Base-by-base conservation (phyloP, 495 filamentous ascomycete genomes). In the Articulospora tetracladia region DNA sequence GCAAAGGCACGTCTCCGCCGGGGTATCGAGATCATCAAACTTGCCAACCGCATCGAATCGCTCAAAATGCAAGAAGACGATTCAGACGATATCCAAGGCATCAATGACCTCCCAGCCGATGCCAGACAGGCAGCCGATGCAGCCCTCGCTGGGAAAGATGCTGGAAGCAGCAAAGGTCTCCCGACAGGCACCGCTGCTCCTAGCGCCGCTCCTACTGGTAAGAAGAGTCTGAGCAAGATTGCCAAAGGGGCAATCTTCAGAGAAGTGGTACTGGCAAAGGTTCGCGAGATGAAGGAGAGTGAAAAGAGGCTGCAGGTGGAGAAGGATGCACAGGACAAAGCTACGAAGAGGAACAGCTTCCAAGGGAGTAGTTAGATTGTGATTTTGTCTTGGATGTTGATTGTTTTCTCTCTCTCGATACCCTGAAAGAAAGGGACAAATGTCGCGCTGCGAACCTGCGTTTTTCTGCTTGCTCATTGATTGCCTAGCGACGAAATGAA, bases 1-100 rank as follows among this genome's bases (percentile, higher is more conserved):
- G 89, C 94, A 53, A 89, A 90, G 66, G 89, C 93, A 23, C 90
- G 92, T 54, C 87, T 99, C 52, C 85, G 87, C 63, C 89, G 93
- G 59, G 94, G 94, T 67, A 96, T 99, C 76, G 93, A 98, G 74
- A 86, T 96, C 71, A 91, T 98, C 77, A 97, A 96, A 74, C 83
- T 99, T 28, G 85, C 91, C 62, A 98, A 98, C 77, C 91, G 95
- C 63, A 99, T 99, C 76, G 93, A 97, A 70, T 84, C 91, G 19
- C 87, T 99, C 74, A 96, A 91, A 77, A 92, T 97, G 82, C 89
- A 94, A 73, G 94, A 96, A 66, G 92, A 96, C 47, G 92, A 95
- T 47, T 84, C 86, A 22, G 90, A 90, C 20, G 83, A 87, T 55
- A 85, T 89, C 52, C 84, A 88, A 11, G 78, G 77, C 25, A 76